A percentile compares a stretch with the other conserved stretches of the same genome.
These are phyloP conservation scores for Raddia guianensis DNA, from an alignment of 176 grass and related monocot species.

Conservation along the genomic window DNA sequence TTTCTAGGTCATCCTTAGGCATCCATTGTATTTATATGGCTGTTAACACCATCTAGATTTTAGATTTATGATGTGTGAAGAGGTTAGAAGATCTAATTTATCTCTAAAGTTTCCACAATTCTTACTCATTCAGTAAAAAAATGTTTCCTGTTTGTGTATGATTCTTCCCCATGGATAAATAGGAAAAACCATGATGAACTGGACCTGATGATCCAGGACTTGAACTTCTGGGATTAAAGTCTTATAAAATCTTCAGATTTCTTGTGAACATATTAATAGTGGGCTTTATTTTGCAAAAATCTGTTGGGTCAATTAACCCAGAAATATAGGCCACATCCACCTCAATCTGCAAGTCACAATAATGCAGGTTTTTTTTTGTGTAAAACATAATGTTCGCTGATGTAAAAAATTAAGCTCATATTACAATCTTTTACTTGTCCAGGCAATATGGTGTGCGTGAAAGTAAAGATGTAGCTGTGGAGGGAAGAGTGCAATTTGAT, in stretches of 20 bases:
- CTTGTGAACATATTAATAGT: neutral
- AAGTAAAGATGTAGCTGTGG: slow-evolving; percentile 97
- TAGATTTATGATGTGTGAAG: neutral
- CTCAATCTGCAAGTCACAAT: neutral
- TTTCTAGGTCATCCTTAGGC: slow-evolving; percentile 11
- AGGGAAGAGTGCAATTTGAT: slow-evolving; percentile 99
- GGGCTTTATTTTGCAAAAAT: neutral
- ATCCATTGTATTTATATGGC: slow-evolving; percentile 7
- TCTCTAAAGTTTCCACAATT: slow-evolving; percentile 1
- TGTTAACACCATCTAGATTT: neutral
- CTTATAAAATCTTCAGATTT: neutral
- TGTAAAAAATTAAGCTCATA: slow-evolving; percentile 27
- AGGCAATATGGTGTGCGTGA: slow-evolving; percentile 93
- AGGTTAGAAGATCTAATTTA: neutral
- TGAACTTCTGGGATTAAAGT: neutral
- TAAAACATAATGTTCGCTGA: slow-evolving; percentile 19
- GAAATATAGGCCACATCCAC: neutral
- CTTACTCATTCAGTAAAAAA: neutral
- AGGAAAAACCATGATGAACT: neutral
- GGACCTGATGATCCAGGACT: neutral
- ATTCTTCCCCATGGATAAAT: slow-evolving; percentile 31
- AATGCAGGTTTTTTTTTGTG: neutral
- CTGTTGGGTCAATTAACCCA: neutral
- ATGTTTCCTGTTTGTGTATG: neutral
- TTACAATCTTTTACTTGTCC: slow-evolving; percentile 34